Base-by-base conservation (phyloP, 164 flowering plant genomes). In the Dillenia turbinata region DNA sequence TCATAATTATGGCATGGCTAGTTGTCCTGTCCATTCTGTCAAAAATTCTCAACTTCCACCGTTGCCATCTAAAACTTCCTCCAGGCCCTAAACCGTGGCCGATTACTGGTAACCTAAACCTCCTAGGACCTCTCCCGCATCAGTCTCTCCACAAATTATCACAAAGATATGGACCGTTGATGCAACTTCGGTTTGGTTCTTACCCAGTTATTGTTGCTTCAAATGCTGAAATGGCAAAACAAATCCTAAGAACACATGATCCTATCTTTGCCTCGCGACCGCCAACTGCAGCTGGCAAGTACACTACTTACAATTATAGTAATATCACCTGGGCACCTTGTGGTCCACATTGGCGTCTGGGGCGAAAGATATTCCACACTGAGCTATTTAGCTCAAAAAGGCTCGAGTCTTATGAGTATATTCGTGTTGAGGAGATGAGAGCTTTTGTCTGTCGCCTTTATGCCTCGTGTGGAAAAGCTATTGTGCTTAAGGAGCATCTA, bases 61-160 rank as follows among this genome's bases (percentile, higher is more conserved):
- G 56, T 57, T 47, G 52, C 10, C 44, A 26, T 4, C 43, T 44
- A 3, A 61, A 69, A 5, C 47, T 48, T 14, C 77, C 79, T 5
- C 74, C 79, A 0, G 76, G 76, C 7, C 77, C 79, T 0, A 69
- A 58, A 51, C 68, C 73, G 26, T 69, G 70, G 69, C 74, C 79
- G 11, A 52, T 76, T 26, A 70, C 72, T 12, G 79, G 79, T 4
- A 72, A 76, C 62, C 59, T 76, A 5, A 51, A 63, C 72, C 69
- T 62, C 14, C 53, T 76, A 0, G 77, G 76, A 12, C 40, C 70
- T 9, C 69, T 73, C 46, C 76, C 79, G 44, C 79, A 76, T 65
- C 67, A 24, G 9, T 67, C 74, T 52, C 24, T 76, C 47, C 67
- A 67, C 61, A 2, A 56, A 11, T 57, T 76, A 3, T 56, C 77